phyloP scores from a whole-genome alignment of 257 asterid species.

The Apocynum venetum region DNA sequence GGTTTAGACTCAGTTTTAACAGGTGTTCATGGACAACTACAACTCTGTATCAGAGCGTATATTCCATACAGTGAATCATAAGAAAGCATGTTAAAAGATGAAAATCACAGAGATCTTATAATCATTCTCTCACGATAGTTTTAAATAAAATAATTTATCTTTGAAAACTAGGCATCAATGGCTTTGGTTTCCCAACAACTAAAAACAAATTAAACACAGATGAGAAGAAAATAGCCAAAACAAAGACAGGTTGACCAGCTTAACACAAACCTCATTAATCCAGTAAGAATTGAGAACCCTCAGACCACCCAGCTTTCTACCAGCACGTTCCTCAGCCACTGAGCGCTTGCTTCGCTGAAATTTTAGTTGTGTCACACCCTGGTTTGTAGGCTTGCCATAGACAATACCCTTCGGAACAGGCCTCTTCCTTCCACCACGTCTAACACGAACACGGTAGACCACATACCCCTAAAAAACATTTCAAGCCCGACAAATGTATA shows the following conservation, averaged over 20 bases:
- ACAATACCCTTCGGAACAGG: slow-evolving; percentile 27
- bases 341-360: slow-evolving; percentile 27
- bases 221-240: neutral
- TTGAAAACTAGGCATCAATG: neutral
- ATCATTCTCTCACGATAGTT: neutral
- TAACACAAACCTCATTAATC: slow-evolving; percentile 22
- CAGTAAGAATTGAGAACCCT: slow-evolving; percentile 27
- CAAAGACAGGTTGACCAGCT: neutral
- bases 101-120: neutral
- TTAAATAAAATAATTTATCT: too few species aligned
- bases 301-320: slow-evolving; percentile 28
- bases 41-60: neutral
- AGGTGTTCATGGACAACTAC: too few species aligned
- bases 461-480: slow-evolving; percentile 19
- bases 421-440: slow-evolving; percentile 29
- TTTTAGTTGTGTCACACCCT: slow-evolving; percentile 28
- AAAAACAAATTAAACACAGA: neutral
- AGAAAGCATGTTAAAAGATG: neutral
- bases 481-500: neutral
- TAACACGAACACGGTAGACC: slow-evolving; percentile 19
- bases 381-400: slow-evolving; percentile 27
- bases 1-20: too few species aligned
- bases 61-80: neutral
- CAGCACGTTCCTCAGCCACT: slow-evolving; percentile 31
- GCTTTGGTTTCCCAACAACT: too few species aligned